phyloP scores from a whole-genome alignment of 345 rosid genomes.

The Eucalyptus tenuipes region DNA sequence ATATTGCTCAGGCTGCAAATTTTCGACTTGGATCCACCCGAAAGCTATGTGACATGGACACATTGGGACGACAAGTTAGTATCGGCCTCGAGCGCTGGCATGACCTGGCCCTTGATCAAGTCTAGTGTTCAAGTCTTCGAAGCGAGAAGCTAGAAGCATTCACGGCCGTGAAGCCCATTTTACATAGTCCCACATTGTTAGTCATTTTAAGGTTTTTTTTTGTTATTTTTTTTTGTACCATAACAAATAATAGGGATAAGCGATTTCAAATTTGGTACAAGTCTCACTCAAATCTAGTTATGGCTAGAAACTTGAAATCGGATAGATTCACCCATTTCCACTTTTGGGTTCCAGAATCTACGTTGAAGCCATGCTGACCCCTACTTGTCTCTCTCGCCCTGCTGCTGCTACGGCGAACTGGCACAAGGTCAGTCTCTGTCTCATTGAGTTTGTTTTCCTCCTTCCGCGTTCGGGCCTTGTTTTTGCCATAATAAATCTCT shows the following conservation, averaged over 20 bases:
- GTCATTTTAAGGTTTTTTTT: neutral
- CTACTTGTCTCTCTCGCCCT: neutral
- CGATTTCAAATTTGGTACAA: too few species aligned
- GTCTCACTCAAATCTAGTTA: too few species aligned
- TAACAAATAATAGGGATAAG: too few species aligned
- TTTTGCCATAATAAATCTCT: neutral
- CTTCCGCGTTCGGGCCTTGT: neutral
- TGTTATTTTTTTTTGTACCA: too few species aligned
- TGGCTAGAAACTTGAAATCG: too few species aligned
- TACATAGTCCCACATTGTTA: neutral
- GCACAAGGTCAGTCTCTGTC: neutral
- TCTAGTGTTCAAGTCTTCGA: neutral
- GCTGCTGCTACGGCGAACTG: neutral
- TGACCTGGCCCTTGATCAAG: neutral
- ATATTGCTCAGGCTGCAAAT: neutral
- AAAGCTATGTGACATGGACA: neutral
- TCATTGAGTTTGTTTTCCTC: neutral
- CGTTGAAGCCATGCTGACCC: accelerated
- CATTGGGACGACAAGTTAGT: too few species aligned
- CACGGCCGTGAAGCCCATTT: neutral
- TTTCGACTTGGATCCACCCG: neutral
- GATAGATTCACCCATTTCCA: too few species aligned
- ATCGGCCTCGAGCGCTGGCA: accelerated
- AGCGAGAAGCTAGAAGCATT: neutral
- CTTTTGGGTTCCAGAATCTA: too few species aligned